Evolutionary conservation across 768 basidiomycete genomes (phyloP).

Genomic region (Boletus tomentosulus): DNA sequence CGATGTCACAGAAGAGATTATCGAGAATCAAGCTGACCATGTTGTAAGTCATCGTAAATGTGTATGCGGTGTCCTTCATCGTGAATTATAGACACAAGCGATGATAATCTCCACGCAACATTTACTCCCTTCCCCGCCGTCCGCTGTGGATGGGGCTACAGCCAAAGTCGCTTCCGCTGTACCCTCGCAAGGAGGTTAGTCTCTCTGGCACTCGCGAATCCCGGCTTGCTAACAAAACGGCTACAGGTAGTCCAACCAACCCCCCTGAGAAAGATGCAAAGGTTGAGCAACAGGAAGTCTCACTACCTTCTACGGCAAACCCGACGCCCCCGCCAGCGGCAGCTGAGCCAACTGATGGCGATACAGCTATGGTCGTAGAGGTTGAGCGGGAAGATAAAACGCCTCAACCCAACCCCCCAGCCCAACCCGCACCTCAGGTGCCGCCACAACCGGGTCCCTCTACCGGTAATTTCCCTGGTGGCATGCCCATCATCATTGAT

Average conservation of each 20-base stretch:
- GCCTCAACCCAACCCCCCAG: slow-evolving; percentile 23
- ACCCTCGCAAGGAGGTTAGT: slow-evolving; percentile 27
- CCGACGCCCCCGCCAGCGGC: slow-evolving; percentile 27
- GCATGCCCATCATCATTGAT: slow-evolving; percentile 60
- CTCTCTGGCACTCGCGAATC: neutral
- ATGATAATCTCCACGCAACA: slow-evolving; percentile 92
- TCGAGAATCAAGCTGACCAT: slow-evolving; percentile 50
- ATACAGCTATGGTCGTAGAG: slow-evolving; percentile 43
- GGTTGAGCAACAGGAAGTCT: slow-evolving; percentile 33
- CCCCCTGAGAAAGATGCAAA: slow-evolving; percentile 25
- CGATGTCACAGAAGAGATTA: slow-evolving; percentile 74
- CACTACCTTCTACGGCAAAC: slow-evolving; percentile 31
- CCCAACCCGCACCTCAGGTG: slow-evolving; percentile 17
- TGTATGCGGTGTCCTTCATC: slow-evolving; percentile 3
- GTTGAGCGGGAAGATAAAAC: slow-evolving; percentile 41
- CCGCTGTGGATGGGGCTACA: slow-evolving; percentile 22
- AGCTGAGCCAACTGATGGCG: slow-evolving; percentile 21
- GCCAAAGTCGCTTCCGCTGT: slow-evolving; percentile 19
- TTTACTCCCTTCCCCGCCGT: slow-evolving; percentile 46
- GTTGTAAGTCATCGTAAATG: slow-evolving; percentile 36
- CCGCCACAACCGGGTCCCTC: slow-evolving; percentile 20
- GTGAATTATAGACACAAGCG: slow-evolving; percentile 64
- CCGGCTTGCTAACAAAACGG: neutral
- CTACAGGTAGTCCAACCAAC: slow-evolving; percentile 21
- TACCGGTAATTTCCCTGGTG: slow-evolving; percentile 34